A percentile compares a stretch with the other conserved stretches of the same genome.
Evolutionary conservation across 2,329 filamentous ascomycete species (phyloP).

Genomic region (Diaporthe caulivora): DNA sequence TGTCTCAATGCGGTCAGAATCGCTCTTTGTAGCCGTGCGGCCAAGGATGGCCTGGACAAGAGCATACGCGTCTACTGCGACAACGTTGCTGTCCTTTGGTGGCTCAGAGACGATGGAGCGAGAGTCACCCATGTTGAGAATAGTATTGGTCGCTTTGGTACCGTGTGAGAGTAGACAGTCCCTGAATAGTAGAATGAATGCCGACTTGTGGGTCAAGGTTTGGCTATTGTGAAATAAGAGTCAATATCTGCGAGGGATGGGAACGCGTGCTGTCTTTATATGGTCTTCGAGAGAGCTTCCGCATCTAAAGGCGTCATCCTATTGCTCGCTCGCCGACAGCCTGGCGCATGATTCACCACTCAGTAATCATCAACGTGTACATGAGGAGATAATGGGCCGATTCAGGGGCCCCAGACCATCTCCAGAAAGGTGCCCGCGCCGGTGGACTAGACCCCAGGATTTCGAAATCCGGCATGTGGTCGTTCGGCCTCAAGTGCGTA

Average conservation of each 20-base stretch:
- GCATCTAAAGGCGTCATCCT: neutral
- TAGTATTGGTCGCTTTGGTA: neutral
- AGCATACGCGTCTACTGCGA: conserved; percentile 51
- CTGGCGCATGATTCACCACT: neutral
- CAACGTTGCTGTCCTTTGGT: conserved; percentile 39
- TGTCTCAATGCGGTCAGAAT: conserved; percentile 43
- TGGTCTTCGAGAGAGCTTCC: neutral
- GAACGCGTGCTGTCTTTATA: conserved; percentile 7
- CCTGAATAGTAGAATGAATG: neutral
- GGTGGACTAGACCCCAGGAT: neutral
- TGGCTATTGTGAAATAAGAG: neutral
- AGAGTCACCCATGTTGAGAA: conserved; percentile 39
- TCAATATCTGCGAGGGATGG: neutral
- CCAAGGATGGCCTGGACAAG: conserved; percentile 55
- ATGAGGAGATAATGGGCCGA: neutral
- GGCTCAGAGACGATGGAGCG: conserved; percentile 34
- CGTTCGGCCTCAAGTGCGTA: neutral
- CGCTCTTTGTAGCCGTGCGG: conserved; percentile 46
- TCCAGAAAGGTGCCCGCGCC: neutral
- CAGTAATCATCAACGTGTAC: neutral
- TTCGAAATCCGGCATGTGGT: neutral
- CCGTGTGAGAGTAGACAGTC: neutral
- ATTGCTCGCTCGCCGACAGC: neutral
- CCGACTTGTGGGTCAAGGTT: neutral
- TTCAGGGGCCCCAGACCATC: neutral